Conservation (phyloP, 73 alveolate genomes). For the Tetrahymena elliotti region DNA sequence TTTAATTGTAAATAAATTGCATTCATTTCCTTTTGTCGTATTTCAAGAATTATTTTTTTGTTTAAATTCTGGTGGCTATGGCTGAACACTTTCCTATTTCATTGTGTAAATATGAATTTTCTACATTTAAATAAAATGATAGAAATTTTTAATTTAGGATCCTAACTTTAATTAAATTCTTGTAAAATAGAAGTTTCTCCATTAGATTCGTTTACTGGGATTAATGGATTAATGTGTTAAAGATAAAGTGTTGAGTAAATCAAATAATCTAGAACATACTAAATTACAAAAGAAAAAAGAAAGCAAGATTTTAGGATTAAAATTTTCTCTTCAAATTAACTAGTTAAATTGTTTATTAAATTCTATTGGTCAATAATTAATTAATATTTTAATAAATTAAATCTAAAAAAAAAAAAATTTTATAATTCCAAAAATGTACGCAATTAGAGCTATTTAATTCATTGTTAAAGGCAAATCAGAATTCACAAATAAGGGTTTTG, state of each 20-base stretch:
- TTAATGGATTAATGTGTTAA: no score
- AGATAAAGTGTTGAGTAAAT: background rate
- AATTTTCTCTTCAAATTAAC: background rate
- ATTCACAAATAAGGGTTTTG: background rate
- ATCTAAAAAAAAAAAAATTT: background rate
- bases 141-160: no score
- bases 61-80: background rate
- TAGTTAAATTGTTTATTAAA: background rate
- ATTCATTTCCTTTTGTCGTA: background rate
- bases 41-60: no score
- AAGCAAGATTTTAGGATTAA: background rate
- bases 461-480: background rate
- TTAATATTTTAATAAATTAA: background rate
- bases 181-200: background rate
- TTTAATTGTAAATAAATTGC: no score
- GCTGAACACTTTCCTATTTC: no score
- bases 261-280: background rate
- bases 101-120: background rate
- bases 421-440: background rate
- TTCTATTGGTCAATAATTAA: background rate
- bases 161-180: background rate
- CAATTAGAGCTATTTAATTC: background rate
- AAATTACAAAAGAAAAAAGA: background rate
- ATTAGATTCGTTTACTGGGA: background rate
- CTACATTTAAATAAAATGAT: background rate